Base-by-base conservation (phyloP, 1,284 basidiomycete species). In the Cutaneotrichosporon cavernicola region DNA sequence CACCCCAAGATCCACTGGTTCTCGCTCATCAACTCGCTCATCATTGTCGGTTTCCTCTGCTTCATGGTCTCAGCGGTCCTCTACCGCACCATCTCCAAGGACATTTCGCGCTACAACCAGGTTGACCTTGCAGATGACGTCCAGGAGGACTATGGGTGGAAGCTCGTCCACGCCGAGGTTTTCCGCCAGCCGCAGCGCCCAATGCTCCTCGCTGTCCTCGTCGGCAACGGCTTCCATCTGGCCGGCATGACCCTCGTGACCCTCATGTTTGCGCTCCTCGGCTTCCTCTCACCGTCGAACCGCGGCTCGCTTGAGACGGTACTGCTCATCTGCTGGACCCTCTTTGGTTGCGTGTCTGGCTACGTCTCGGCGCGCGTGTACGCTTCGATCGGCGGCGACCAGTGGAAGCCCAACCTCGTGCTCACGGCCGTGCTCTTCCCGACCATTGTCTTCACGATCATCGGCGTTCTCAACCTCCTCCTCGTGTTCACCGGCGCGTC, bases 101-200 rank as follows among this genome's bases (percentile, higher is more conserved):
- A 99, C 82, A 96, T 98, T 67, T 88, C 88, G 60, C 87, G 94
- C n/a, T 99, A 98, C 82, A 97, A 98, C 74, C 90, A 92, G 9
- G 91, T 96, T 69, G 95, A 97, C 78, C 82, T 96, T 38, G 90
- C 89, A 70, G 95, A 98, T 78, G 94, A 97, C 72, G 91, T 97
- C 0, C 94, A 97, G 81, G 94, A 97, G 81, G 96, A 99, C 74
- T 97, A 90, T 85, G 96, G 96, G 5, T 99, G 96, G 96, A 98
- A 98, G 62, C 69, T 80, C 40, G 77, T 98, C 11, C 94, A 97
- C 72, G 94, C 92, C 34, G 96, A 99, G 80, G 92, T 99, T 16
- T 98, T 97, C 85, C 87, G 96, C 34, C 83, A 90, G 5, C 96
- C 96, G 0, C 80, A 83, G 56, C 85, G 89, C 63, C 87, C 91